Percentiles rank a stretch among this genome's conserved stretches.
These are phyloP conservation scores for Brassica juncea DNA, from an alignment of 345 rosid genomes.

Conservation along the genomic window DNA sequence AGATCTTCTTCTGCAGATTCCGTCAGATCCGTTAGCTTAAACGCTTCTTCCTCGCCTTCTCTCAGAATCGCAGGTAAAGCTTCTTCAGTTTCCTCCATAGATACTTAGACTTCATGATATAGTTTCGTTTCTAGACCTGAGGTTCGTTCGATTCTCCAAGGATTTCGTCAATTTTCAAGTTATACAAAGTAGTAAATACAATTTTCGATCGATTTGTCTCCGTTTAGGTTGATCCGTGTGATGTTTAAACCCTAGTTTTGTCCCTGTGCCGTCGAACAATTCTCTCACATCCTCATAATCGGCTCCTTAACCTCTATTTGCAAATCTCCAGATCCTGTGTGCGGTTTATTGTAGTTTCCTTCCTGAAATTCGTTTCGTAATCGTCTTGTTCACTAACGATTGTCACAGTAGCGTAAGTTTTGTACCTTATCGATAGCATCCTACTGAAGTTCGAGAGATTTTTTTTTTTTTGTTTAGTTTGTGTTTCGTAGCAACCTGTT, in stretches of 20 bases:
- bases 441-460: slow-evolving; percentile 3
- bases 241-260: slow-evolving; percentile 16
- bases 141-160: neutral
- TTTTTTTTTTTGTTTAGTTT: neutral
- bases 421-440: neutral
- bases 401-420: neutral
- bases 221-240: slow-evolving; percentile 8
- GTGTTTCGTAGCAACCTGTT: slow-evolving; percentile 1
- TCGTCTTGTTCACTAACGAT: neutral
- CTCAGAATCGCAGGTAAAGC: slow-evolving; percentile 8
- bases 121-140: slow-evolving; percentile 6
- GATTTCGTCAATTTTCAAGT: slow-evolving; percentile 2
- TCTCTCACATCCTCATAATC: neutral
- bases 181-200: neutral
- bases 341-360: slow-evolving; percentile 3
- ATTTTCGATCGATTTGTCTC: neutral
- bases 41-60: slow-evolving; percentile 20
- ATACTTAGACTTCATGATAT: neutral
- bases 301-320: neutral
- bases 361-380: neutral
- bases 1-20: slow-evolving; percentile 7
- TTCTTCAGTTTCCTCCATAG: neutral
- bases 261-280: neutral
- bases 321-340: neutral
- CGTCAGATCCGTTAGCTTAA: slow-evolving; percentile 9